Conservation (phyloP, 192 early-diverging fungal species). For the Linnemannia hyalina region DNA sequence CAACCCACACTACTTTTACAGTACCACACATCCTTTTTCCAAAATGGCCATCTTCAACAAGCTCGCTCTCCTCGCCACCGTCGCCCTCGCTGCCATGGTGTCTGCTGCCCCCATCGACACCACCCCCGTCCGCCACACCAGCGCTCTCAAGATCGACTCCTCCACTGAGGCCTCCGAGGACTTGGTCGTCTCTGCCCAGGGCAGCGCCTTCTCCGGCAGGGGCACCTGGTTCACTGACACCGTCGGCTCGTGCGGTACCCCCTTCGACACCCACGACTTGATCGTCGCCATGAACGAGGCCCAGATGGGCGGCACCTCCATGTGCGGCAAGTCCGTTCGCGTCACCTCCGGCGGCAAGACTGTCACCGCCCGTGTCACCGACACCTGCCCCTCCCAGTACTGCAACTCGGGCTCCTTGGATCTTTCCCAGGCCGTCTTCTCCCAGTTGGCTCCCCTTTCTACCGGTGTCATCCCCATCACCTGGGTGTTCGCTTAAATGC, state of each 20-base stretch:
- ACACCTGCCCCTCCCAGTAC: constrained; percentile 61
- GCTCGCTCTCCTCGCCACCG: constrained; percentile 47
- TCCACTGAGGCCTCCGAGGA: background rate
- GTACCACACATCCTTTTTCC: background rate
- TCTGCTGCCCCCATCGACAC: constrained; percentile 25
- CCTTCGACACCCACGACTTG: constrained; percentile 55
- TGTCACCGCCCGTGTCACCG: constrained; percentile 54
- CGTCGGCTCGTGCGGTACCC: constrained; percentile 54
- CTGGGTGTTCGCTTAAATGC: constrained; percentile 58
- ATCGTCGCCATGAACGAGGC: constrained; percentile 61
- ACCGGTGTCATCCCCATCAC: constrained; percentile 55
- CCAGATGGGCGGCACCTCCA: constrained; percentile 52
- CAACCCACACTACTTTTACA: background rate
- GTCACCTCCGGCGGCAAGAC: constrained; percentile 48
- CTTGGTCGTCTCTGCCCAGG: background rate
- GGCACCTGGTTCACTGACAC: constrained; percentile 61
- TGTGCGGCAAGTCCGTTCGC: constrained; percentile 51
- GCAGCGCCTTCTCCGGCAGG: constrained; percentile 24
- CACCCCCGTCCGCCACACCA: constrained; percentile 23
- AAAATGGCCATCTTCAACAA: constrained; percentile 51
- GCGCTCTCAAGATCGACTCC: constrained; percentile 13
- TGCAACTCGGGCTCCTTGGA: constrained; percentile 53
- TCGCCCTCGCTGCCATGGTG: constrained; percentile 36
- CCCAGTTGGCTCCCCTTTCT: constrained; percentile 43
- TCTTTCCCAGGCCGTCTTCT: constrained; percentile 55